Evolutionary conservation across 169 alveolate genomes (phyloP), one percentile per base, ranked within the genome.

Genomic region (Plasmodium chabaudi): DNA sequence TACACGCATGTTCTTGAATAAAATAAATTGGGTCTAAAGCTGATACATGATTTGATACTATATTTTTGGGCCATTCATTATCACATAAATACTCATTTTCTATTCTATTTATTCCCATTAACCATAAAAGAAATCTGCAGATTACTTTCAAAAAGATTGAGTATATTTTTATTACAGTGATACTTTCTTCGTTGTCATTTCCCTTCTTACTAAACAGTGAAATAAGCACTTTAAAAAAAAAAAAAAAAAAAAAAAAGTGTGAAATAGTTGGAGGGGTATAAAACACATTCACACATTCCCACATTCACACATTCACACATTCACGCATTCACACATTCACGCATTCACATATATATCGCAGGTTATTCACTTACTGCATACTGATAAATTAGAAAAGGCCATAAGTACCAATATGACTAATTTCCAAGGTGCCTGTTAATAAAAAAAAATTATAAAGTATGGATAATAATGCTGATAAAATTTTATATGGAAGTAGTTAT

Each of bases 1-100:
- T 79, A 69, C 82, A 79, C 1, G 89, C 89, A 65, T 65, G 82
- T 65, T 79, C 72, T 34, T 79, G 64, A 65, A 79, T 79, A 79
- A 79, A 79, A 65, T 64, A 79, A 53, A 79, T 39, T 17, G 89
- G 82, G 46, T 79, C 89, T 15, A 79, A 6, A 6, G 72, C 89
- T 13, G 89, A 79, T 69, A 64, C 59, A 57, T 79, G 89, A 55
- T 79, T 79, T 17, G 89, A 69, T 49, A 79, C 89, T 17, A 79
- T 79, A 23, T 79, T 79, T 53, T 79, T 79, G 9, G 89, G 89
- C 89, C 89, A 79, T 39, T 79, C 89, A 10, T 19, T 65, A 46
- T 79, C 89, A 79, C 89, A 79, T 27, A 79, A 61, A 57, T 79
- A 65, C 9, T 79, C 46, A 5, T 59, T 65, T 65, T 79, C 89